phyloP scores from a whole-genome alignment of 2,329 filamentous ascomycete genomes.

The Colletotrichum viniferum region DNA sequence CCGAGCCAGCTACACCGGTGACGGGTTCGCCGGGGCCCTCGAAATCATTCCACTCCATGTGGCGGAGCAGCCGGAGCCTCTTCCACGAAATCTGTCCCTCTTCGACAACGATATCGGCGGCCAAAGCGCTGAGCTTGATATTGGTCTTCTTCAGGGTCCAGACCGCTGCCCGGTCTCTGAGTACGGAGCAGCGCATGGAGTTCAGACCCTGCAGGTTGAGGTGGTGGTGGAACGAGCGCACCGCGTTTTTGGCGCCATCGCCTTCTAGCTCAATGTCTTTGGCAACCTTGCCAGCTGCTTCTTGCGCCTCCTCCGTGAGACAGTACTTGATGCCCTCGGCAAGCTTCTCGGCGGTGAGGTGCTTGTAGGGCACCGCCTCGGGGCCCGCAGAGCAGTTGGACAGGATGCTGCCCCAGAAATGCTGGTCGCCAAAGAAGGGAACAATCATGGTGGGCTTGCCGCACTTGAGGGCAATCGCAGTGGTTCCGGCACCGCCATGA shows the following conservation, averaged over 20 bases:
- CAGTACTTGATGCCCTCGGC: conserved; percentile 74
- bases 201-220: conserved; percentile 55
- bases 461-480: conserved; percentile 74
- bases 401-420: conserved; percentile 79
- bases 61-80: conserved; percentile 66
- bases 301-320: conserved; percentile 63
- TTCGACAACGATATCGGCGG: conserved; percentile 68
- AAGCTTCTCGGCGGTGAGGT: conserved; percentile 65
- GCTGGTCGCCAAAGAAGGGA: conserved; percentile 81
- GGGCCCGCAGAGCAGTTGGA: conserved; percentile 68
- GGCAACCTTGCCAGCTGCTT: conserved; percentile 64
- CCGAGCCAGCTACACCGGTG: conserved; percentile 66
- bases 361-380: conserved; percentile 70
- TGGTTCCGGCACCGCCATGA: conserved; percentile 80
- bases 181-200: conserved; percentile 69
- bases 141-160: conserved; percentile 69
- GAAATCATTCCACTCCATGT: conserved; percentile 79
- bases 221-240: conserved; percentile 68
- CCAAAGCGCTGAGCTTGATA: conserved; percentile 65
- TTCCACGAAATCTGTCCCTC: conserved; percentile 67
- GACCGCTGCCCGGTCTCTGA: conserved; percentile 65
- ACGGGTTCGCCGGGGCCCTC: conserved; percentile 77
- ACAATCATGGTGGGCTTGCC: conserved; percentile 77
- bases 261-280: conserved; percentile 65
- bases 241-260: conserved; percentile 73